Evolutionary conservation across 371 early-diverging fungal genomes (phyloP), one percentile per base, ranked within the genome.

Genomic region (Apophysomyces variabilis): DNA sequence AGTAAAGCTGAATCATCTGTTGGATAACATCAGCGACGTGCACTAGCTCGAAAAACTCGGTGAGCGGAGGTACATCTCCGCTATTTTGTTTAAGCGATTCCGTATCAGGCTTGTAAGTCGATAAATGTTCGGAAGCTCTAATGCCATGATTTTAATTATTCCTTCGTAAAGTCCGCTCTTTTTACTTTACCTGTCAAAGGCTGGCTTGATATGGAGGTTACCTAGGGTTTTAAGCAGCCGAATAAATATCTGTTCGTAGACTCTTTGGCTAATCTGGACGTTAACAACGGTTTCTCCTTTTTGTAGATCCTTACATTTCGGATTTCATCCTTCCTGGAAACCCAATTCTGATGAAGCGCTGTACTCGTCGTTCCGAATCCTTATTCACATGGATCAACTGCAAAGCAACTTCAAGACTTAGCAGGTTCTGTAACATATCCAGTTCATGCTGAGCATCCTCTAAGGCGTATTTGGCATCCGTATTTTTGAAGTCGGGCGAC

Each of bases 1-100:
- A 92, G 70, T 94, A 95, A 21, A 93, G 89, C 69, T 93, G 91
- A 14, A 94, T 78, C 93, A 96, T 91, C 66, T 94, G 95, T 60
- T 91, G 88, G n/a, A 91, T 88, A 59, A 95, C 78, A 76, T 96
- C 96, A 16, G 90, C 90, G 38, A 96, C 81, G 71, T 96, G 95
- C 9, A 95, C 88, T 62, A 96, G 78, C 70, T 93, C 95, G 71
- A 95, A 93, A 72, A 95, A 95, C 64, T 91, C 90, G 47, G 91
- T 83, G n/a, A 85, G 47, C 14, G 84, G 85, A 38, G 84, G 78
- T 21, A 87, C 77, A 14, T 76, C 75, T 38, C 63, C 68, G 7
- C 58, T 57, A 8, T 69, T 71, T 7, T 66, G 63, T 57, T 57
- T 54, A 8, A 70, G 61, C 0, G 77, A 70, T 21, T 76, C 79